Evolutionary conservation across 345 rosid genomes (phyloP), one percentile per base, ranked within the genome.

Genomic region (Boechera divaricarpa): DNA sequence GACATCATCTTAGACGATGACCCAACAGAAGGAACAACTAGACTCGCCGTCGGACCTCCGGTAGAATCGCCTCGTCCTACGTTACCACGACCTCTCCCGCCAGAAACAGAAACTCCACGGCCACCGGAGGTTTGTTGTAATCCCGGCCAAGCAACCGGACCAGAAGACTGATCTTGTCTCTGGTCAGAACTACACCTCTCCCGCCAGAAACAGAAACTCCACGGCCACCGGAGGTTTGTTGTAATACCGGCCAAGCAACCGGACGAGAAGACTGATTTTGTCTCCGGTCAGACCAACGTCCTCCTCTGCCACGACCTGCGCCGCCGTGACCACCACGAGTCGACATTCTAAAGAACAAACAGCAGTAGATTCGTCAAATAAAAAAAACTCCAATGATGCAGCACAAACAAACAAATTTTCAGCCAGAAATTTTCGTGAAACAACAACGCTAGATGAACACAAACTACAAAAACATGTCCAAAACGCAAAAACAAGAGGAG

Each of bases 321-420:
- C 71, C 47, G 5, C 70, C 56, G 70, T 64, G 45, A 32, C 71
- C 71, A 39, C 79, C 79, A 38, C 74, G 79, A 67, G 7, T 15
- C 5, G 79, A 67, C 79, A 75, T 75, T 38, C 48, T 12, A 11
- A 10, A 12, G 5, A 4, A 69, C 6, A 11, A 2, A 77, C n/a
- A 33, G n/a, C 15, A 1, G 10, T 1, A 3, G 16, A 39, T 62
- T 61, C 21, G 12, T 63, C 15, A 7, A 61, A 49, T 7, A 36
- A 21, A 45, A 45, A 42, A 55, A n/a, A 10, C 5, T 21, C 28
- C 10, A 18, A 16, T 18, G 54, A 49, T 1, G 51, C 13, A 13
- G 18, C 49, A 47, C 7, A 47, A 13, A 6, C n/a, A 15, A 15
- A 5, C 6, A 47, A 47, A 15, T 4, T 5, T 15, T 13, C 18